phyloP scores from a whole-genome alignment of 164 flowering plant genomes.

The Liquidambar formosana region DNA sequence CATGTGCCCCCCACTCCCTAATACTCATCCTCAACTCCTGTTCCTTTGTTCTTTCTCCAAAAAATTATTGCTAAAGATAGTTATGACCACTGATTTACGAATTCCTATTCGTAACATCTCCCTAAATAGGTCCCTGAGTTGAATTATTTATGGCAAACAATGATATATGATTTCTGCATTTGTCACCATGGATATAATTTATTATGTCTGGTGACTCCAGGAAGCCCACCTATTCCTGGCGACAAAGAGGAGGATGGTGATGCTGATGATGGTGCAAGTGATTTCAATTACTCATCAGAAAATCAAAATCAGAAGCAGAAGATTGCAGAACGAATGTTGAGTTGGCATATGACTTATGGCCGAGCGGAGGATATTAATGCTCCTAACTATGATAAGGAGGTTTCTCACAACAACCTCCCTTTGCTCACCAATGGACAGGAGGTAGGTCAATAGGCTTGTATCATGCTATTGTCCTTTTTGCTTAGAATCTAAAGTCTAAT shows the following conservation, averaged over 20 bases:
- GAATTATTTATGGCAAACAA: background rate
- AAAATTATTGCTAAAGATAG: background rate
- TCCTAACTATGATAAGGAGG: constrained; percentile 72
- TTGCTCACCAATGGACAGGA: constrained; percentile 66
- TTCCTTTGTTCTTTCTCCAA: background rate
- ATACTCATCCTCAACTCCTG: background rate
- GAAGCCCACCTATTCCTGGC: constrained; percentile 63
- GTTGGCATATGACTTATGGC: constrained; percentile 72
- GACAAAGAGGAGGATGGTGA: constrained; percentile 53
- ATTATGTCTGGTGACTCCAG: constrained; percentile 24
- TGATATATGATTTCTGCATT: background rate
- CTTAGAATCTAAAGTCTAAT: background rate
- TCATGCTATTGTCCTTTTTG: background rate
- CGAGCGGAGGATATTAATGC: constrained; percentile 56
- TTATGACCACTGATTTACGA: background rate
- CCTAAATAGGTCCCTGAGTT: background rate
- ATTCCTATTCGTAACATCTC: background rate
- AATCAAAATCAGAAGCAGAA: constrained; percentile 60
- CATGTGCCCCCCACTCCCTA: background rate
- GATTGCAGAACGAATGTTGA: constrained; percentile 58
- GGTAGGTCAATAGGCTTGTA: constrained; percentile 30
- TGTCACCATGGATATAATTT: background rate
- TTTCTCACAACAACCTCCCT: constrained; percentile 68
- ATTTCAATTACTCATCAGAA: constrained; percentile 54
- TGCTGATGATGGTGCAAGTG: constrained; percentile 41